phyloP scores from a whole-genome alignment of 805 yeast genomes.

The Starmerella powellii region DNA sequence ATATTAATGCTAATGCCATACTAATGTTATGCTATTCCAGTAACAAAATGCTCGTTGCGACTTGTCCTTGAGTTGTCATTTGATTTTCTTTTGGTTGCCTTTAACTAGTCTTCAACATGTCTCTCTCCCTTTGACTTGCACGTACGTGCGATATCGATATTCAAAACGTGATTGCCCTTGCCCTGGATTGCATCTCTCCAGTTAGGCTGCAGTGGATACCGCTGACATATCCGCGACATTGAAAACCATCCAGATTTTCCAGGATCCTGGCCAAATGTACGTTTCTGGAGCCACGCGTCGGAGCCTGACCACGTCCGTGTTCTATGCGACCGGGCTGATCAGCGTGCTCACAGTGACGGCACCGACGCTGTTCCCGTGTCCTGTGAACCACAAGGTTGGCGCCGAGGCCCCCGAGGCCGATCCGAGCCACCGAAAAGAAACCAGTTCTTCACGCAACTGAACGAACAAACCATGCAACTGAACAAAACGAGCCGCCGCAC shows the following conservation, averaged over 20 bases:
- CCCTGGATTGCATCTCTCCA: conserved; percentile 36
- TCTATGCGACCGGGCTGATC: conserved; percentile 62
- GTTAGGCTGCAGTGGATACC: neutral
- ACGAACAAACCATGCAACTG: too few relatives aligned
- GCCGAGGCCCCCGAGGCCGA: conserved; percentile 18
- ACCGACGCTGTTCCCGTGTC: conserved; percentile 32
- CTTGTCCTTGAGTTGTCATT: too few relatives aligned
- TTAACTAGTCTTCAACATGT: too few relatives aligned
- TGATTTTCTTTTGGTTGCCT: too few relatives aligned
- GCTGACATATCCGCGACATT: neutral
- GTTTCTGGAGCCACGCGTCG: conserved; percentile 21
- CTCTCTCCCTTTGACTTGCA: too few relatives aligned
- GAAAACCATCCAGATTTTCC: neutral
- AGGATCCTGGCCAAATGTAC: conserved; percentile 22
- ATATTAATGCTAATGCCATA: too few relatives aligned
- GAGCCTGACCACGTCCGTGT: conserved; percentile 49
- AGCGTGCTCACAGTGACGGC: conserved; percentile 54
- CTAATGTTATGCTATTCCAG: too few relatives aligned
- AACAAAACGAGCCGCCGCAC: too few relatives aligned
- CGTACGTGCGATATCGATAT: too few relatives aligned
- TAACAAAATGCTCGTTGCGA: too few relatives aligned
- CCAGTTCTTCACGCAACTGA: too few relatives aligned
- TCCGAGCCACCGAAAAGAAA: neutral
- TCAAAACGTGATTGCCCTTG: too few relatives aligned
- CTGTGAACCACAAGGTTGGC: conserved; percentile 19